Evolutionary conservation across 139 green algal species (phyloP), one percentile per base, ranked within the genome.

Genomic region (Chlamydomonas sp.): DNA sequence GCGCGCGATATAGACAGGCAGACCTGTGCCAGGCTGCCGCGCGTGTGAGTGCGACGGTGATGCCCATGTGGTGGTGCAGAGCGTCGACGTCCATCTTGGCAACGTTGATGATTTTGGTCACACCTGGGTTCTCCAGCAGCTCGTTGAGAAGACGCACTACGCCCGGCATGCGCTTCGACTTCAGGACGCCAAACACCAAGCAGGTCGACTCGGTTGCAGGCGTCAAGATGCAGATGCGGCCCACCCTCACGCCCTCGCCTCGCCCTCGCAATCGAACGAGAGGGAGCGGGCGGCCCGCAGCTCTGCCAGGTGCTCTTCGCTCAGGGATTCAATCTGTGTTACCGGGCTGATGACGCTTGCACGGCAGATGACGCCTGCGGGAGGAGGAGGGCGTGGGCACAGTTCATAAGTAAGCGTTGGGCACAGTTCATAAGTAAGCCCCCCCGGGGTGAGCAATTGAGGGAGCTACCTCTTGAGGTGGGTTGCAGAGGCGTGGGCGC

Each of bases 1-100:
- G n/a, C n/a, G n/a, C n/a, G n/a, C n/a, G n/a, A n/a, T n/a, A n/a
- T n/a, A n/a, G n/a, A n/a, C n/a, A n/a, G n/a, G n/a, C n/a, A n/a
- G n/a, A n/a, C n/a, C n/a, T n/a, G n/a, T n/a, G n/a, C n/a, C n/a
- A n/a, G n/a, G n/a, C n/a, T n/a, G n/a, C n/a, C n/a, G n/a, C n/a
- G n/a, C n/a, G n/a, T n/a, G n/a, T n/a, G n/a, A n/a, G n/a, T n/a
- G n/a, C n/a, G n/a, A n/a, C n/a, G 43, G 16, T 13, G 43, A 54
- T 54, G 2, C 22, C 29, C 5, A 30, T 28, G n/a, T 47, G 58
- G 31, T 5, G 43, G 47, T 24, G 34, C n/a, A 37, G 31, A 28
- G 30, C 31, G 35, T 36, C 65, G 26, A 34, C 66, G 16, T 71
- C 78, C 28, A 82, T 73, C 0, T 34, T 36, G 22, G 16, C 13